These are phyloP conservation scores for Begonia fuchsioides DNA, from an alignment of 306 rosid species.

Conservation along the genomic window DNA sequence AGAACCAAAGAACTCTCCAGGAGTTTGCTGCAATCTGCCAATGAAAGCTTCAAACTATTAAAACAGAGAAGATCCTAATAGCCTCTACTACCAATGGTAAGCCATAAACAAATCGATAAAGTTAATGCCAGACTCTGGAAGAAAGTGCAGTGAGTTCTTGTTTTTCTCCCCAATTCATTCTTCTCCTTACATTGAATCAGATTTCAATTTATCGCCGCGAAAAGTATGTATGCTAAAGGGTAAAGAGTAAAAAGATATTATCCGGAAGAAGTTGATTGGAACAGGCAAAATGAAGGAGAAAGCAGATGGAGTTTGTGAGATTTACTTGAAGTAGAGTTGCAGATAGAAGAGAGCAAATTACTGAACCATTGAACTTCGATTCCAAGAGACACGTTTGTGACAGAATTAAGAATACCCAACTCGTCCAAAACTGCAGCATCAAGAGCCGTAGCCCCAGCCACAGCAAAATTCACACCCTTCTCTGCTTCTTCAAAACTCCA, in stretches of 20 bases:
- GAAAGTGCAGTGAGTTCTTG: too few species aligned
- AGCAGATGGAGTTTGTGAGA: too few species aligned
- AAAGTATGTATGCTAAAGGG: too few species aligned
- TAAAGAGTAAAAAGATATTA: too few species aligned
- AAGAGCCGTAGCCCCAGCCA: constrained; percentile 45
- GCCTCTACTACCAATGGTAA: too few species aligned
- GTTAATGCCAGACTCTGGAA: too few species aligned
- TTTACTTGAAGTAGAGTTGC: constrained; percentile 24
- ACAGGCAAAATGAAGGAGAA: background rate
- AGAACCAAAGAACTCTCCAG: constrained; percentile 28
- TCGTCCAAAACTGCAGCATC: constrained; percentile 15
- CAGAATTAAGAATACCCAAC: constrained; percentile 2
- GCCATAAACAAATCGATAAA: too few species aligned
- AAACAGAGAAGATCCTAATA: too few species aligned
- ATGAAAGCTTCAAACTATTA: background rate
- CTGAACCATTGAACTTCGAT: constrained; percentile 44
- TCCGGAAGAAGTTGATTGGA: too few species aligned
- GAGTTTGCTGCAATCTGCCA: constrained; percentile 25
- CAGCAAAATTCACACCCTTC: constrained; percentile 41
- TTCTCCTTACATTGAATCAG: too few species aligned
- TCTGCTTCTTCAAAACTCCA: constrained; percentile 1
- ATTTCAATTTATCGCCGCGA: too few species aligned
- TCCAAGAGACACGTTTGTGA: constrained; percentile 18
- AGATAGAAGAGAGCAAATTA: constrained; percentile 14
- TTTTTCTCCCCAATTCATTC: too few species aligned